These are phyloP conservation scores for Avena atlantica DNA, from an alignment of 176 grass and related monocot genomes.

Conservation along the genomic window DNA sequence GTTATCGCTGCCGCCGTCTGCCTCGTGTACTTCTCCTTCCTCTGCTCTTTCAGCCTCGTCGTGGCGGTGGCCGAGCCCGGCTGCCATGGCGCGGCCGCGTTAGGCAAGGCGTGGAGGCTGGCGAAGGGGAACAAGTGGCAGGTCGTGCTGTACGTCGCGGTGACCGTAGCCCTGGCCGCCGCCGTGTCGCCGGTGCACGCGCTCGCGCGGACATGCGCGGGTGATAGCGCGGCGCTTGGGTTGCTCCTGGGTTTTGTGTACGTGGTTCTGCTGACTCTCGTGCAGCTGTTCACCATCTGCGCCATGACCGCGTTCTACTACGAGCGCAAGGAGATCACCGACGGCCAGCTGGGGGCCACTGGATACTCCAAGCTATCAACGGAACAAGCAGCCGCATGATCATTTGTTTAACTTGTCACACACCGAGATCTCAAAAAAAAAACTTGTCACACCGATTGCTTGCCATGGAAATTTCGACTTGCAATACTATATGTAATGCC, in stretches of 20 bases:
- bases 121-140: not conserved
- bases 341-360: not conserved
- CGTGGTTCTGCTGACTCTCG: not conserved
- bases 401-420: not conserved
- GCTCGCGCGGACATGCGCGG: not conserved
- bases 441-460: not conserved
- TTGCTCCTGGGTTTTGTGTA: slow-evolving; percentile 18
- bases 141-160: not conserved
- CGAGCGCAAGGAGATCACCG: slow-evolving; percentile 16
- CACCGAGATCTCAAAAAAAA: not conserved
- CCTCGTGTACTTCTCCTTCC: not conserved
- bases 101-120: not conserved
- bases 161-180: not conserved
- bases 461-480: not conserved
- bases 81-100: slow-evolving; percentile 13
- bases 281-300: slow-evolving; percentile 17
- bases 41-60: slow-evolving; percentile 25
- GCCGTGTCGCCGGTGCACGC: not conserved
- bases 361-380: slow-evolving; percentile 12
- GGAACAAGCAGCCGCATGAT: not conserved
- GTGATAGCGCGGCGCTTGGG: not conserved
- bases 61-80: slow-evolving; percentile 35
- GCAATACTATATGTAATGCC: not conserved
- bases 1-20: not conserved
- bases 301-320: slow-evolving; percentile 39